These are phyloP conservation scores for Pichia sp. DNA, from an alignment of 1,139 yeast genomes.

Conservation along the genomic window DNA sequence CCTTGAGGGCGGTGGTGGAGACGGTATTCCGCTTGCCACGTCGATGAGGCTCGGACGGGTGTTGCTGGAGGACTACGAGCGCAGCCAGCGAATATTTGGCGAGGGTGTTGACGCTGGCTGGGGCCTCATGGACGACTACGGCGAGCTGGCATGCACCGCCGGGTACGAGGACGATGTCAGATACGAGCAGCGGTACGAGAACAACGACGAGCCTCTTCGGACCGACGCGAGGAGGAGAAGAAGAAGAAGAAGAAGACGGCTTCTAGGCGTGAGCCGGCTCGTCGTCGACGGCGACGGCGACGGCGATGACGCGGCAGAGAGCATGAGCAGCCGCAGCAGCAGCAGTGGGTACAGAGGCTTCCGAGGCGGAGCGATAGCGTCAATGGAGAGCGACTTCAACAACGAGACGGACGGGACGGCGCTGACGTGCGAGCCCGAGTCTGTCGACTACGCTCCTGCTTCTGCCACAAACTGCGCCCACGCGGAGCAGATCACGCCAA, in stretches of 20 bases:
- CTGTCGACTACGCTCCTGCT: neutral
- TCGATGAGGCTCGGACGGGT: neutral
- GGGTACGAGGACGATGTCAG: too few relatives aligned
- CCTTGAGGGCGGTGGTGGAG: neutral
- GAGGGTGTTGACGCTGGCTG: neutral
- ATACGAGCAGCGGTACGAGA: too few relatives aligned
- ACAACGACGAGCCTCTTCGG: too few relatives aligned
- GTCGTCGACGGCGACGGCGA: neutral
- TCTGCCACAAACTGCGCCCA: neutral
- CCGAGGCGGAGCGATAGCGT: too few relatives aligned
- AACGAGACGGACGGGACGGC: neutral
- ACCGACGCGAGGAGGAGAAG: too few relatives aligned
- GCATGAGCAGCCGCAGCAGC: too few relatives aligned
- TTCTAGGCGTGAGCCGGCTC: too few relatives aligned
- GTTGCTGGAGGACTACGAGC: neutral
- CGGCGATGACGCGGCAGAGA: neutral
- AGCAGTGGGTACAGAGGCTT: neutral
- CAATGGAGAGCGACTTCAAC: neutral
- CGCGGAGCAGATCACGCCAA: conserved; percentile 12
- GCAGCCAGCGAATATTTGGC: neutral
- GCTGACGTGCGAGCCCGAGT: neutral
- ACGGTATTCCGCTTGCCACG: neutral
- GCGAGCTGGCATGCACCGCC: too few relatives aligned
- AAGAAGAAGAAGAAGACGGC: too few relatives aligned
- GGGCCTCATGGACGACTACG: too few relatives aligned